Evolutionary conservation across 2,329 filamentous ascomycete genomes (phyloP), one percentile per base, ranked within the genome.

Genomic region (Xylariaceae sp.): DNA sequence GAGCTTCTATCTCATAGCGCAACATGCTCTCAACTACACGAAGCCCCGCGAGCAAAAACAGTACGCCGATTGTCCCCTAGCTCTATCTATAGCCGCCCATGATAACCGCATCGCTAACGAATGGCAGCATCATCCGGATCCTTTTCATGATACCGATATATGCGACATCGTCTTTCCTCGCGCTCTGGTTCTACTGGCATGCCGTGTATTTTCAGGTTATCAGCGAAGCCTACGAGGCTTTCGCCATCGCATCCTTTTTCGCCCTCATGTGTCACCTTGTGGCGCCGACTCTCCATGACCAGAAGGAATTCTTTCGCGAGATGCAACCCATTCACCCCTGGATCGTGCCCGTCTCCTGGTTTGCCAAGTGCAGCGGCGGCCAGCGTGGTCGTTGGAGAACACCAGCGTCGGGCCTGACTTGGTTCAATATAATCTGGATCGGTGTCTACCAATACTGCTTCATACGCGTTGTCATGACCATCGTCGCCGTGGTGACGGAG

Each of bases 121-220:
- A 13, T 16, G 2, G 12, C 39, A 67, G 65, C 67, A 91, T 94
- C 65, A 92, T 95, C 63, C 88, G 90, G 46, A 92, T 95, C 61
- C 79, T 95, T 22, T 85, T 92, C 69, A 92, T 95, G 88, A 82
- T 95, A 47, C 90, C 90, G 37, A 77, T 95, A 57, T 95, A 95
- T 70, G 79, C 86, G 47, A 76, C 84, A 37, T 85, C 90, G 18
- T 85, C 87, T 32, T 88, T 88, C 67, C 78, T 92, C 36, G 85
- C 84, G 55, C 83, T 89, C 63, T 77, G 80, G 61, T 91, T 81
- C 73, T 92, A 94, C 75, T 81, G 79, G 68, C 81, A 91, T 65
- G 83, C 86, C 46, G 81, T 94, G 53, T 95, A 95, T 73, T 94
- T 87, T 68, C 80, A 89, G 65, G 85, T 94, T 49, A 74, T 92